These are phyloP conservation scores for Kwoniella europaea DNA, from an alignment of 768 basidiomycete genomes.

Conservation along the genomic window DNA sequence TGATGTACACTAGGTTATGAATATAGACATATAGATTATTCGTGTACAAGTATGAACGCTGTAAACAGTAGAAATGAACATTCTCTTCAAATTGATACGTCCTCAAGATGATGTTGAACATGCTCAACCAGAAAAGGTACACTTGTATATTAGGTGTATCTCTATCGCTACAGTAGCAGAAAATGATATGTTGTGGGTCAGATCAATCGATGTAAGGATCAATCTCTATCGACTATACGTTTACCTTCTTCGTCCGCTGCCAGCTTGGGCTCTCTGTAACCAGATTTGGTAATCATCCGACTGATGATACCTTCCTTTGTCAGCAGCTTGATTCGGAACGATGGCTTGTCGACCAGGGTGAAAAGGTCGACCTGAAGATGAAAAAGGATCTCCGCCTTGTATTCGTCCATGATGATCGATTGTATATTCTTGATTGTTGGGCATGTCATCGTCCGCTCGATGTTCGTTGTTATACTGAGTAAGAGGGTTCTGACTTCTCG, in stretches of 20 bases:
- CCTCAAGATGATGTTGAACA: no score
- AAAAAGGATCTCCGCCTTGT: no score
- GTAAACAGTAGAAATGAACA: not conserved
- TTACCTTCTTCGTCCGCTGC: not conserved
- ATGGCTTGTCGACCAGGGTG: not conserved
- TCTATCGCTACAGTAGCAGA: no score
- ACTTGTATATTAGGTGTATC: no score
- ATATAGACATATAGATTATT: not conserved
- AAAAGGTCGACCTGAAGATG: not conserved
- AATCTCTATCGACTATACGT: not conserved
- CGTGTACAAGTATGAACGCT: not conserved
- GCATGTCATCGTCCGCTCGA: not conserved
- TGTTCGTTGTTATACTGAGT: not conserved
- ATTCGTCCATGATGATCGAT: no score
- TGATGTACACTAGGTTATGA: not conserved
- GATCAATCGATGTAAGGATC: no score
- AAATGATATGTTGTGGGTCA: no score
- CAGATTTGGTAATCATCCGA: constrained; percentile 2
- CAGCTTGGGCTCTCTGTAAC: not conserved
- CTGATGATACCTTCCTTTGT: not conserved
- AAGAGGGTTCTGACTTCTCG: not conserved
- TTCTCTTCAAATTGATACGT: no score
- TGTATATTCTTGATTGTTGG: not conserved
- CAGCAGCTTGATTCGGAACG: not conserved
- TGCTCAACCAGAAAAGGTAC: no score